Evolutionary conservation across 331 rosid species (phyloP).

Genomic region (Cydonia oblonga): DNA sequence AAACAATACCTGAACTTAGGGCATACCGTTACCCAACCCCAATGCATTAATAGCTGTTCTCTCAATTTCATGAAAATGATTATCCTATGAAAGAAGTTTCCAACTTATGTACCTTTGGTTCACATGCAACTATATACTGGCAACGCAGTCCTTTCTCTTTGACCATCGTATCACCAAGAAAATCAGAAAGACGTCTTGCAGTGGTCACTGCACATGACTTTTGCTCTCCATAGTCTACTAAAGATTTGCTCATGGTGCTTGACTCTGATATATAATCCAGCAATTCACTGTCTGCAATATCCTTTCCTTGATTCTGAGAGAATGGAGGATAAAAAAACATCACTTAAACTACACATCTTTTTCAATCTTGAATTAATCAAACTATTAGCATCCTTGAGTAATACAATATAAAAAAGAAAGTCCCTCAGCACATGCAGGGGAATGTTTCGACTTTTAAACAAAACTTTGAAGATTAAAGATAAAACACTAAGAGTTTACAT

Average conservation of each 20-base stretch:
- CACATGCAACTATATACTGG: slow-evolving; percentile 92
- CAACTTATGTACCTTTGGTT: slow-evolving; percentile 59
- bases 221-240: slow-evolving; percentile 83
- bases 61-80: background rate
- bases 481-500: slow-evolving; percentile 20
- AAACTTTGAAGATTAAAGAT: background rate
- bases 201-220: slow-evolving; percentile 97
- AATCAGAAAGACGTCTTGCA: slow-evolving; percentile 91
- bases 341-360: background rate
- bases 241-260: slow-evolving; percentile 99
- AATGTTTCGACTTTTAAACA: background rate
- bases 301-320: slow-evolving; percentile 81
- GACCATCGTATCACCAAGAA: slow-evolving; percentile 93
- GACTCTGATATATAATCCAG: slow-evolving; percentile 97
- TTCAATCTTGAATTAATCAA: background rate
- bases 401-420: background rate
- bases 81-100: background rate
- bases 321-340: background rate
- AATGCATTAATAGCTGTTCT: background rate
- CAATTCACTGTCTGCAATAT: slow-evolving; percentile 84
- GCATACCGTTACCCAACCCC: background rate
- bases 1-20: background rate
- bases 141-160: slow-evolving; percentile 96
- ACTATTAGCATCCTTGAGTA: background rate
- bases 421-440: background rate